These are phyloP conservation scores for Pulveroboletus sp. DNA, from an alignment of 1,284 basidiomycete species.

Conservation along the genomic window DNA sequence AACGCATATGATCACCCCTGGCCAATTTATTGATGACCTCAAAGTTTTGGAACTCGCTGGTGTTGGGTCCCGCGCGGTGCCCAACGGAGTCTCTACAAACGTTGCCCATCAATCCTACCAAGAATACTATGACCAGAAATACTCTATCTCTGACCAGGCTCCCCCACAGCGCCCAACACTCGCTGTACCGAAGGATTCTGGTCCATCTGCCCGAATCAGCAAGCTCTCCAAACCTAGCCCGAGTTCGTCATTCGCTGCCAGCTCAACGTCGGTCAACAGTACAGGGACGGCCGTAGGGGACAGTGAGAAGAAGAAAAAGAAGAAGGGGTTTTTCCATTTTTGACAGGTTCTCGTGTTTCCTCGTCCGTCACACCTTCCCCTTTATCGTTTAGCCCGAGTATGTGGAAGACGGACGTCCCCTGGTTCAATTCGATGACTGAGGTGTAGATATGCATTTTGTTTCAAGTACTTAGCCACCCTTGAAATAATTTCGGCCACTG, in stretches of 20 bases:
- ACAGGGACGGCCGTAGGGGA: constrained; percentile 34
- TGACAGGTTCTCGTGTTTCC: constrained; percentile 23
- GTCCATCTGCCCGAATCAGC: constrained; percentile 25
- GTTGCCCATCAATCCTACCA: constrained; percentile 54
- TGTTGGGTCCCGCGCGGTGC: constrained; percentile 66
- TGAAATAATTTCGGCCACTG: background rate
- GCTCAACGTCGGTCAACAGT: constrained; percentile 43
- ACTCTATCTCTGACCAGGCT: constrained; percentile 62
- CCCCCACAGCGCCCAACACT: constrained; percentile 39
- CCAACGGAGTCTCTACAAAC: constrained; percentile 61
- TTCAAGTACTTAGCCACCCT: background rate
- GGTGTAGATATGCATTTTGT: background rate
- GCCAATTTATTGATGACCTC: constrained; percentile 82
- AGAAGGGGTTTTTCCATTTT: constrained; percentile 72
- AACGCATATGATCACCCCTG: constrained; percentile 84
- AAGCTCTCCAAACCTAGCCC: constrained; percentile 37
- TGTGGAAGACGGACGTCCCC: background rate
- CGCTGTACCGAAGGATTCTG: constrained; percentile 31
- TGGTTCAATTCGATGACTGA: background rate
- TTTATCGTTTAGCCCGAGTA: background rate
- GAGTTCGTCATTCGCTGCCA: constrained; percentile 45
- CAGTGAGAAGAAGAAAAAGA: constrained; percentile 74
- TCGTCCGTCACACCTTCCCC: background rate
- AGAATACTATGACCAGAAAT: constrained; percentile 76
- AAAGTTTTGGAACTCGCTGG: constrained; percentile 80